These are phyloP conservation scores for Mycena pura DNA, from an alignment of 768 basidiomycete genomes.

Conservation along the genomic window DNA sequence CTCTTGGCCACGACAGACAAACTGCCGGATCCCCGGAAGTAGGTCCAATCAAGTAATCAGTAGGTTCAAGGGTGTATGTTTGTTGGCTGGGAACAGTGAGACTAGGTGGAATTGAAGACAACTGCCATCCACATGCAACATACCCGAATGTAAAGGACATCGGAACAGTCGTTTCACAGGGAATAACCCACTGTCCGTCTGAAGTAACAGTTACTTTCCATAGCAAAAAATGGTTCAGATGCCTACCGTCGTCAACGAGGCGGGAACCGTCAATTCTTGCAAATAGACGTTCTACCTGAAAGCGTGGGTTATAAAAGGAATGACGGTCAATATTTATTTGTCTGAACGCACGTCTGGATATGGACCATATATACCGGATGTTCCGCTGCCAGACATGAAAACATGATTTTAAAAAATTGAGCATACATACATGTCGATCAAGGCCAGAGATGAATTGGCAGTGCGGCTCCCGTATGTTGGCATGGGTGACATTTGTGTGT, in stretches of 20 bases:
- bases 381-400: conserved; percentile 53
- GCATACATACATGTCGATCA: conserved; percentile 72
- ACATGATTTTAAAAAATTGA: conserved; percentile 5
- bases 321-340: not conserved
- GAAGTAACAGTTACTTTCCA: not conserved
- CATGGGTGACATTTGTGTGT: conserved; percentile 53
- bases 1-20: conserved; percentile 79
- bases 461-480: conserved; percentile 70
- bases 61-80: conserved; percentile 71
- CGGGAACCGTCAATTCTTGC: conserved; percentile 65
- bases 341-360: conserved; percentile 72
- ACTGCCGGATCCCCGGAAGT: conserved; percentile 65
- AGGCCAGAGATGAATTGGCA: conserved; percentile 63
- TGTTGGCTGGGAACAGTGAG: conserved; percentile 39
- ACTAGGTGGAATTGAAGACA: conserved; percentile 9
- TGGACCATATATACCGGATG: conserved; percentile 77
- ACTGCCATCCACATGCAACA: conserved; percentile 23
- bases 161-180: conserved; percentile 65
- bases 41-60: conserved; percentile 81
- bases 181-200: conserved; percentile 79
- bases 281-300: conserved; percentile 72
- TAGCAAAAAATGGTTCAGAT: not conserved
- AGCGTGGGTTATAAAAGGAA: not conserved
- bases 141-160: conserved; percentile 78
- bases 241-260: conserved; percentile 66